A percentile compares a stretch with the other conserved stretches of the same genome.
These are phyloP conservation scores for Calcarisporium arbuscula DNA, from an alignment of 2,329 filamentous ascomycete genomes.

Conservation along the genomic window DNA sequence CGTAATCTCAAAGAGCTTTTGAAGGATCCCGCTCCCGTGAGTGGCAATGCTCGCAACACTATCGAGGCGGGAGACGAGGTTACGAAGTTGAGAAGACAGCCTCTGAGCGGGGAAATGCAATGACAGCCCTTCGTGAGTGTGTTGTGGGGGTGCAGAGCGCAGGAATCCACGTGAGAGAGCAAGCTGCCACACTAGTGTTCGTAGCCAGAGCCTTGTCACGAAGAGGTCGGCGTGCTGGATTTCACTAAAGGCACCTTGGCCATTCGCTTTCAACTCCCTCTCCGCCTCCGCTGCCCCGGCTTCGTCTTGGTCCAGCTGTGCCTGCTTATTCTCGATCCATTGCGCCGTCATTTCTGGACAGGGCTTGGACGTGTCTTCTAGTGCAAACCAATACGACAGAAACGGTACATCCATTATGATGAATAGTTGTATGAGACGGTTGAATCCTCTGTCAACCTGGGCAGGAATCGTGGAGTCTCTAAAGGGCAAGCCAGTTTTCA, in stretches of 20 bases:
- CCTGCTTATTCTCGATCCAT: constrained; percentile 35
- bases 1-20: constrained; percentile 55
- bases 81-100: constrained; percentile 31
- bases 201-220: constrained; percentile 34
- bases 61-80: constrained; percentile 26
- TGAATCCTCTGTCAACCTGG: constrained; percentile 30
- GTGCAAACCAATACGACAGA: constrained; percentile 28
- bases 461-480: constrained; percentile 26
- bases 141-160: constrained; percentile 23
- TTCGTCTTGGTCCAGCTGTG: constrained; percentile 32
- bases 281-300: constrained; percentile 21
- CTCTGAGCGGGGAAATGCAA: constrained; percentile 32
- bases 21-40: constrained; percentile 49
- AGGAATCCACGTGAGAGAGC: constrained; percentile 32
- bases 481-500: constrained; percentile 22
- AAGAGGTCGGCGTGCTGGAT: constrained; percentile 35
- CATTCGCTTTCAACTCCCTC: constrained; percentile 16
- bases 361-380: constrained; percentile 16
- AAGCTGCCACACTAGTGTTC: constrained; percentile 35
- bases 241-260: constrained; percentile 24
- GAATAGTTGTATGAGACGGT: constrained; percentile 30
- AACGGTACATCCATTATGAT: constrained; percentile 31
- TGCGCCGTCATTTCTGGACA: constrained; percentile 23
- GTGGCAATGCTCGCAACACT: constrained; percentile 40
- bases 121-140: constrained; percentile 29